A percentile compares a stretch with the other conserved stretches of the same genome.
Conservation (phyloP, 768 basidiomycete species). For the Lactarius sp. region DNA sequence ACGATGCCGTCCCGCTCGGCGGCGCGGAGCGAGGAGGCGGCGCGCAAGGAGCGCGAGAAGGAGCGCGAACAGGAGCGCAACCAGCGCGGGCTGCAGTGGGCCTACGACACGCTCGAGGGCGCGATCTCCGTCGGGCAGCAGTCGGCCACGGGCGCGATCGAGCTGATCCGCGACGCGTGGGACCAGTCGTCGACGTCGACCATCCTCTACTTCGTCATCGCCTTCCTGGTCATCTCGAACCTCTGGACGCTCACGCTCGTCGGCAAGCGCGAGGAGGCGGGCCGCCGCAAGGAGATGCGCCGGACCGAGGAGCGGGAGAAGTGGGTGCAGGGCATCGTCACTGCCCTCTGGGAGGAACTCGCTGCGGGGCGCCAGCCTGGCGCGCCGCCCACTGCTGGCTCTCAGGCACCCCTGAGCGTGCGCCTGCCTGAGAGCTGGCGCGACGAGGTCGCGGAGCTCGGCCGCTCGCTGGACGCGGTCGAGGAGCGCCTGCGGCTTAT, state of each 20-base stretch:
- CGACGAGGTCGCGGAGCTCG: slow-evolving; percentile 15
- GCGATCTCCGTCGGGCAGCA: slow-evolving; percentile 65
- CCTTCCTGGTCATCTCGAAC: slow-evolving; percentile 70
- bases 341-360: slow-evolving; percentile 69
- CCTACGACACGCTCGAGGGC: slow-evolving; percentile 80
- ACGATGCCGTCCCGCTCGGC: slow-evolving; percentile 22
- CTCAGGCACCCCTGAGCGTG: not conserved
- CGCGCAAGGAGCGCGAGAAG: slow-evolving; percentile 46
- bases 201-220: slow-evolving; percentile 69
- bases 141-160: slow-evolving; percentile 66
- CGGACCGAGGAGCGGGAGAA: slow-evolving; percentile 64
- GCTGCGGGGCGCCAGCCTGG: slow-evolving; percentile 39
- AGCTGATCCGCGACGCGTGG: slow-evolving; percentile 76
- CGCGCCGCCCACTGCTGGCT: not conserved
- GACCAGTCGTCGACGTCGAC: slow-evolving; percentile 69
- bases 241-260: slow-evolving; percentile 57
- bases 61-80: slow-evolving; percentile 44
- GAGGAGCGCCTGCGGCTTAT: slow-evolving; percentile 21
- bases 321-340: slow-evolving; percentile 70
- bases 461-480: slow-evolving; percentile 14
- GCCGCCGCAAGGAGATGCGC: slow-evolving; percentile 43
- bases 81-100: slow-evolving; percentile 77
- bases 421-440: slow-evolving; percentile 24
- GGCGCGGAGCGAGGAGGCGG: slow-evolving; percentile 34
- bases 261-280: slow-evolving; percentile 44